Conservation (phyloP, 306 rosid genomes). For the Vigna radiata region DNA sequence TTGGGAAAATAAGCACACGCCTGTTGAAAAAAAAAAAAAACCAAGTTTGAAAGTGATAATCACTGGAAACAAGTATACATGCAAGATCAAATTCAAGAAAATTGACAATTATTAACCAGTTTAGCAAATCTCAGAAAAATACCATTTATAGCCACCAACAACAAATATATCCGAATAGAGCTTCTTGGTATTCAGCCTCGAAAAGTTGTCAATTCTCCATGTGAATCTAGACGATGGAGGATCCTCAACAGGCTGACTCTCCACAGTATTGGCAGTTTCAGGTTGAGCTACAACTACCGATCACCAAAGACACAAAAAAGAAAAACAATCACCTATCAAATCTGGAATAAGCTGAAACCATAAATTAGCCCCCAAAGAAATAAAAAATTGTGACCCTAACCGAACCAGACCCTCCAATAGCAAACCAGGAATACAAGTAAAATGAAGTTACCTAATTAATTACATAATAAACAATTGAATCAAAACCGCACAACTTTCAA, state of each 20-base stretch:
- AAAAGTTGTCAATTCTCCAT: conserved; percentile 58
- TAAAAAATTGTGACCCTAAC: not conserved
- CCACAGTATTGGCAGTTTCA: conserved; percentile 51
- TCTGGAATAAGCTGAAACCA: not conserved
- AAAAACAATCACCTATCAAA: conserved; percentile 34
- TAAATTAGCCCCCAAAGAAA: not conserved
- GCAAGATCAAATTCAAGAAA: conserved; percentile 2
- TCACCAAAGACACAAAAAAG: conserved; percentile 30
- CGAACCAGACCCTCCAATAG: conserved; percentile 35
- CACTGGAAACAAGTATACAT: conserved; percentile 10
- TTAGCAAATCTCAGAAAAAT: conserved; percentile 29
- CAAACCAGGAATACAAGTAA: conserved; percentile 10
- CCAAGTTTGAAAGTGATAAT: conserved; percentile 10
- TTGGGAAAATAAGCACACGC: conserved; percentile 88
- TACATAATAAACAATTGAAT: conserved; percentile 11
- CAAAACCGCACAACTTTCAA: conserved; percentile 3
- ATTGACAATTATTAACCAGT: not conserved
- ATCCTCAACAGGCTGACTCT: conserved; percentile 55
- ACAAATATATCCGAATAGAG: conserved; percentile 51
- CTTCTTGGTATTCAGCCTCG: conserved; percentile 55
- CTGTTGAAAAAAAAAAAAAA: conserved; percentile 55
- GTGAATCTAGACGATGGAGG: conserved; percentile 51
- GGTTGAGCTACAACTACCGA: conserved; percentile 56
- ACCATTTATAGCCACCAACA: conserved; percentile 60
- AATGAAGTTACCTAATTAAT: not conserved